These are phyloP conservation scores for Vachellia collinsii DNA, from an alignment of 306 rosid genomes.

Conservation along the genomic window DNA sequence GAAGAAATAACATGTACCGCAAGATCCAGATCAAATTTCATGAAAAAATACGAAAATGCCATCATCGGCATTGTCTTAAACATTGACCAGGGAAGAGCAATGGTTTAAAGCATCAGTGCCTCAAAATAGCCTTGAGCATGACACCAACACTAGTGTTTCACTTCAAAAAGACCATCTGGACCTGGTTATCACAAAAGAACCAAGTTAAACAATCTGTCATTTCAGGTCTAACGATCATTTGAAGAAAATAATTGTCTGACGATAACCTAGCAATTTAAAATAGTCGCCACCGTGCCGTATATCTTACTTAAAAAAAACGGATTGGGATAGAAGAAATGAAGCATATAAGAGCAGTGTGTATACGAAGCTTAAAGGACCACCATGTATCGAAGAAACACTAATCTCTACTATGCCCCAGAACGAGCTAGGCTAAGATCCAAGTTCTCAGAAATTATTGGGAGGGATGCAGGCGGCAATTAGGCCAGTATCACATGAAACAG, in stretches of 20 bases:
- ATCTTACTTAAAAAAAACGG: not conserved
- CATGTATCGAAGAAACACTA: not conserved
- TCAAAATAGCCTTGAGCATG: slow-evolving; percentile 16
- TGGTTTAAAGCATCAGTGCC: slow-evolving; percentile 14
- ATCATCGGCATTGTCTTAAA: slow-evolving; percentile 23
- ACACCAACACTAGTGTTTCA: slow-evolving; percentile 40
- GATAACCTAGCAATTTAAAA: slow-evolving; percentile 16
- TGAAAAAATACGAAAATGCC: slow-evolving; percentile 30
- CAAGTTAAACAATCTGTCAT: slow-evolving; percentile 29
- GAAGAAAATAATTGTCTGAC: slow-evolving; percentile 9
- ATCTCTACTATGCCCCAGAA: slow-evolving; percentile 7
- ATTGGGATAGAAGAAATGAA: not conserved
- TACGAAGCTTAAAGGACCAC: not conserved
- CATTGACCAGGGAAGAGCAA: slow-evolving; percentile 19
- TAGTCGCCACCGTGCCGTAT: not conserved
- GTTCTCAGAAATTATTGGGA: not conserved
- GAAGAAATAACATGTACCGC: slow-evolving; percentile 5
- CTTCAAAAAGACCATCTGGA: slow-evolving; percentile 59
- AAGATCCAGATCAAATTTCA: slow-evolving; percentile 30
- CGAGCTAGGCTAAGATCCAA: not conserved
- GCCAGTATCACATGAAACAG: slow-evolving; percentile 2
- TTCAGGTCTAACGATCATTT: slow-evolving; percentile 23
- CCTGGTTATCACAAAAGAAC: slow-evolving; percentile 42
- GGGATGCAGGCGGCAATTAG: slow-evolving; percentile 10
- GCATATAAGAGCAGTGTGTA: not conserved